Evolutionary conservation across 2,329 filamentous ascomycete genomes (phyloP).

Genomic region (Botryotinia calthae): DNA sequence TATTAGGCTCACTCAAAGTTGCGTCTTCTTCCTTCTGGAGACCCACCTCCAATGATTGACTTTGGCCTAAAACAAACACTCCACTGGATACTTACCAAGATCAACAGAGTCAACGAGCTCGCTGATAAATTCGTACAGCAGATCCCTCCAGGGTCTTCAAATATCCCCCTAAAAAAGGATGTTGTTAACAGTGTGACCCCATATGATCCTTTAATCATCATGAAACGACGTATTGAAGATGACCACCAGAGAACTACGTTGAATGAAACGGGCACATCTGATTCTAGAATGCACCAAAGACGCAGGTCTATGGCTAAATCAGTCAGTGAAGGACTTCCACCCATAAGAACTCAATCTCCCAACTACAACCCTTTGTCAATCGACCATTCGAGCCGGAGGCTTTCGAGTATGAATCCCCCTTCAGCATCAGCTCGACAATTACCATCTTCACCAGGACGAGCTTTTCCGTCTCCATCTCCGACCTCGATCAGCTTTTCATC

Average conservation of each 20-base stretch:
- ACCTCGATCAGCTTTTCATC: constrained; percentile 35
- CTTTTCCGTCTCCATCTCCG: constrained; percentile 35
- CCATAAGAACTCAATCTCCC: constrained; percentile 29
- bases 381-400: constrained; percentile 24
- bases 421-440: constrained; percentile 35
- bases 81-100: constrained; percentile 34
- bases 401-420: constrained; percentile 36
- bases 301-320: constrained; percentile 26
- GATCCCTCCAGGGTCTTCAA: constrained; percentile 24
- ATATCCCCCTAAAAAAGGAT: constrained; percentile 22
- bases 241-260: constrained; percentile 24
- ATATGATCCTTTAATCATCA: constrained; percentile 29
- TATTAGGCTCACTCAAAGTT: constrained; percentile 19
- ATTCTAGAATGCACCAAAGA: constrained; percentile 29
- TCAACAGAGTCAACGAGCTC: constrained; percentile 35
- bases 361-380: constrained; percentile 19
- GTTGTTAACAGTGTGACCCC: constrained; percentile 19
- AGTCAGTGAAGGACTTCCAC: constrained; percentile 28
- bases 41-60: constrained; percentile 33
- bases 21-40: constrained; percentile 24
- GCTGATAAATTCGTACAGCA: constrained; percentile 35
- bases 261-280: constrained; percentile 23
- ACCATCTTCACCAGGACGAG: constrained; percentile 36
- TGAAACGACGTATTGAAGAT: constrained; percentile 33
- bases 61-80: constrained; percentile 35